phyloP scores from a whole-genome alignment of 2,329 filamentous ascomycete genomes.

The Neospermospora avenae region DNA sequence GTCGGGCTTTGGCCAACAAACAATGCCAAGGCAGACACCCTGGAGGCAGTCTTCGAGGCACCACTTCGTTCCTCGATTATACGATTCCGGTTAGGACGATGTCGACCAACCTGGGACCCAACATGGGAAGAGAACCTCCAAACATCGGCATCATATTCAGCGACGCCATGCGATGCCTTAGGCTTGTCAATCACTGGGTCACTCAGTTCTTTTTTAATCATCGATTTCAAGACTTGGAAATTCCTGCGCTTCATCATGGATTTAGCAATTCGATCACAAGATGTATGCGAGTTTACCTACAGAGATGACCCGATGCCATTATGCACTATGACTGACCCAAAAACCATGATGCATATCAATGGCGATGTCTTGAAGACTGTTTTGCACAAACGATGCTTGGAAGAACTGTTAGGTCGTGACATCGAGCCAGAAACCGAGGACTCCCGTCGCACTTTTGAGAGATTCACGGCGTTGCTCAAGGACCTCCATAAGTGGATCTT shows the following conservation, averaged over 20 bases:
- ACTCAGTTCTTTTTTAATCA: constrained; percentile 64
- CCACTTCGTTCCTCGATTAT: constrained; percentile 54
- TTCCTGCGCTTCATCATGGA: constrained; percentile 73
- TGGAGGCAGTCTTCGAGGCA: constrained; percentile 50
- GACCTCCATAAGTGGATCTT: constrained; percentile 46
- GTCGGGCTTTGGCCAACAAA: constrained; percentile 32
- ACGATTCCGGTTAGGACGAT: constrained; percentile 51
- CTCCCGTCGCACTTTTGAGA: constrained; percentile 17
- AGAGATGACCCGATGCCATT: constrained; percentile 25
- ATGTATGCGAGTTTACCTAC: constrained; percentile 48
- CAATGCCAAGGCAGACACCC: constrained; percentile 29
- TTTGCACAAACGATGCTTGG: constrained; percentile 45
- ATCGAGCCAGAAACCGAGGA: constrained; percentile 2
- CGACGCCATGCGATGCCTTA: constrained; percentile 47
- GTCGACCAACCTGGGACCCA: constrained; percentile 39
- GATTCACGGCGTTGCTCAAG: constrained; percentile 49
- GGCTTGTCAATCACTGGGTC: constrained; percentile 69
- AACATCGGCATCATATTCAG: not conserved
- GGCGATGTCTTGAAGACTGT: constrained; percentile 62
- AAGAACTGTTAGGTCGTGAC: constrained; percentile 38
- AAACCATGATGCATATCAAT: constrained; percentile 59
- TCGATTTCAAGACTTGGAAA: constrained; percentile 60
- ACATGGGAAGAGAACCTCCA: constrained; percentile 11
- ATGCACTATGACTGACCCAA: constrained; percentile 42
- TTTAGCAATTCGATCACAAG: constrained; percentile 49